Base-by-base conservation (phyloP, 352 stramenopile species). In the Achlya hypogyna region DNA sequence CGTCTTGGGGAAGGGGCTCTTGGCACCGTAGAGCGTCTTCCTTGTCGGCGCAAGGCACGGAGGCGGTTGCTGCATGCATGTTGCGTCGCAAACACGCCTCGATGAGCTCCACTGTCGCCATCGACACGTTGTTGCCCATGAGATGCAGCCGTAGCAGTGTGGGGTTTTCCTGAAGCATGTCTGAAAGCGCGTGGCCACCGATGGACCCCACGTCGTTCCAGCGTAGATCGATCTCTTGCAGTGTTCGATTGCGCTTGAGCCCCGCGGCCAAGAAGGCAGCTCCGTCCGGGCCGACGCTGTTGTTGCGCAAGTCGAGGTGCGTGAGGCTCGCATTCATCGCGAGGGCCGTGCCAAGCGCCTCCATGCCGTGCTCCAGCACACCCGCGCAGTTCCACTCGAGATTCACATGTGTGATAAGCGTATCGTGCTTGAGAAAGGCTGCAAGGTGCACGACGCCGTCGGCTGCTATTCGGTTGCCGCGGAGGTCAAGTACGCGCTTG, bases 341-440 rank as follows among this genome's bases (percentile, higher is more conserved):
- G 2, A 93, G 68, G 8, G 84, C 82, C 4, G 53, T 53, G 8
- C 83, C 79, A 10, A 94, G 70, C 34, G 82, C 82, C 45, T 81
- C 76, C 14, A 94, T 68, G 1, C 83, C 84, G 31, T 89, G 76
- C 60, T 91, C 79, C 43, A 91, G 63, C 29, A 92, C 52, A n/a
- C 84, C 86, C 6, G 91, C 70, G 62, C 89, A 92, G 67, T 94
- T 94, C 84, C 84, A 93, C 71, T 94, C 82, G 53, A 94, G 69
- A 47, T 75, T 80, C 28, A 93, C 74, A n/a, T 74, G 73, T 23
- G 82, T 74, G 20, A 91, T 63, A 6, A 22, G 5, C 12, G 34
- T 8, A 20, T 74, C 76, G 53, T 89, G 82, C 2, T 79, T 76
- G 29, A 94, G 51, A 62, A 88, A 65, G 20, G 77, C 73, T 0